Percentiles rank a stretch among this genome's conserved stretches.
Conservation (phyloP, 1,139 yeast species). For the Pichia sp. region DNA sequence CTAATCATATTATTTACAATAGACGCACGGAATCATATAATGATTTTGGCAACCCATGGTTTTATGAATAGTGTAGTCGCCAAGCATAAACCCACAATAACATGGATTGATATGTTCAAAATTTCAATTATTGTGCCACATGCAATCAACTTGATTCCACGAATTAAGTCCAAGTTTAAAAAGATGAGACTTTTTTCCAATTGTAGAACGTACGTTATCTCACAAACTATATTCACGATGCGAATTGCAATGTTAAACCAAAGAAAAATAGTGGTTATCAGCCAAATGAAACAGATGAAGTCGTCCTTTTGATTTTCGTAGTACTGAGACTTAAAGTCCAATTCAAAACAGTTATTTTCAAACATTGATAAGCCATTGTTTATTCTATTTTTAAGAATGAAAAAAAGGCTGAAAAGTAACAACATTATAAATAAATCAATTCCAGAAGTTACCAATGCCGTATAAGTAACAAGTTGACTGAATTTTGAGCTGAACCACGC, state of each 20-base stretch:
- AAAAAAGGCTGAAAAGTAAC: slow-evolving; percentile 9
- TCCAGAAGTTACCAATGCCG: slow-evolving; percentile 6
- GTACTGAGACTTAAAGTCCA: slow-evolving; percentile 1
- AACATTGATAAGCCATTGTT: slow-evolving; percentile 2
- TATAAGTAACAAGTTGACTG: slow-evolving; percentile 7
- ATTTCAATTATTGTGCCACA: slow-evolving; percentile 14
- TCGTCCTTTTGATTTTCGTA: slow-evolving; percentile 1
- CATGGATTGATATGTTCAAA: slow-evolving; percentile 9
- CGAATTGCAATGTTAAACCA: no score
- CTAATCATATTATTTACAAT: neutral
- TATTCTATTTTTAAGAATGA: slow-evolving; percentile 8
- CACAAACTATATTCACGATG: no score
- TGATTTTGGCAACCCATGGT: slow-evolving; percentile 17
- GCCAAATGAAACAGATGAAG: neutral
- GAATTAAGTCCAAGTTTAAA: slow-evolving; percentile 2
- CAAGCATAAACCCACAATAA: slow-evolving; percentile 12
- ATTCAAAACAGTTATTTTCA: slow-evolving; percentile 3
- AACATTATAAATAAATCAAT: slow-evolving; percentile 12
- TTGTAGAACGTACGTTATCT: no score
- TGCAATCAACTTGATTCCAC: slow-evolving; percentile 10
- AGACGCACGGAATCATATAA: neutral
- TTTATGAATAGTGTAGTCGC: slow-evolving; percentile 10
- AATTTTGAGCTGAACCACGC: slow-evolving; percentile 4
- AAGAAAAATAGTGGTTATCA: no score
- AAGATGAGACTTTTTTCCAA: no score